Evolutionary conservation across 2,329 filamentous ascomycete species (phyloP).

Genomic region (Fusarium sp.): DNA sequence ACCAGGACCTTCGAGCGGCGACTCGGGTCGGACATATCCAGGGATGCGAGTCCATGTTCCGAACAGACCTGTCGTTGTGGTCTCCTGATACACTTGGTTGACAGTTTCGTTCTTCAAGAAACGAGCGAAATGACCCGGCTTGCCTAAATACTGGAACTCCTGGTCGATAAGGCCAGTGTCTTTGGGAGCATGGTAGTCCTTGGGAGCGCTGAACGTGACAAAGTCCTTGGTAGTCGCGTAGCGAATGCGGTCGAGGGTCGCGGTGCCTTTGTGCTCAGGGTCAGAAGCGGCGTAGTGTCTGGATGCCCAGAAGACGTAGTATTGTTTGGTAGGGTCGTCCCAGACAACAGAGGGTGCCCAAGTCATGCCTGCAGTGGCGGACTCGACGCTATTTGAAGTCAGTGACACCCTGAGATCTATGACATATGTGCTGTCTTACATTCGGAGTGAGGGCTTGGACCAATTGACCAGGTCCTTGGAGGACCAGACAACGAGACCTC

Average conservation of each 20-base stretch:
- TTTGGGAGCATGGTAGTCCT: slow-evolving; percentile 55
- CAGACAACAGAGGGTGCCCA: slow-evolving; percentile 54
- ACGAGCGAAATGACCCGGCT: slow-evolving; percentile 54
- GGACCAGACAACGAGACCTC: slow-evolving; percentile 52
- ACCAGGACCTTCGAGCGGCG: slow-evolving; percentile 52
- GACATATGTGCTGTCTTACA: neutral
- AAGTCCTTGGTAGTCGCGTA: slow-evolving; percentile 64
- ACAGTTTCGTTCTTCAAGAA: slow-evolving; percentile 64
- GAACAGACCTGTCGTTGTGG: slow-evolving; percentile 57
- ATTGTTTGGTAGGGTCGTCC: slow-evolving; percentile 51
- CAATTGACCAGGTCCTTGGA: slow-evolving; percentile 51
- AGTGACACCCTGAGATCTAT: neutral
- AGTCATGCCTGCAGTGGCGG: slow-evolving; percentile 50
- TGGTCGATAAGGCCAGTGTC: slow-evolving; percentile 61
- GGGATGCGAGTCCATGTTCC: slow-evolving; percentile 58
- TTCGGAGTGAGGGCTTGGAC: slow-evolving; percentile 43
- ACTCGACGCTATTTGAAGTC: slow-evolving; percentile 45
- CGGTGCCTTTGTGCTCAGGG: slow-evolving; percentile 55
- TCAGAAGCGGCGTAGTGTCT: slow-evolving; percentile 57
- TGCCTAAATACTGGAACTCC: slow-evolving; percentile 58
- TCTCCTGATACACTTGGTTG: slow-evolving; percentile 61
- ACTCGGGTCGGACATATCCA: slow-evolving; percentile 48
- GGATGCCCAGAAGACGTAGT: slow-evolving; percentile 61
- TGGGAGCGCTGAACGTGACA: slow-evolving; percentile 56
- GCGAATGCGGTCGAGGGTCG: slow-evolving; percentile 56